Percentiles rank a stretch among this genome's conserved stretches.
Conservation (phyloP, 2,329 filamentous ascomycete species). For the Ceratocystis papillata region DNA sequence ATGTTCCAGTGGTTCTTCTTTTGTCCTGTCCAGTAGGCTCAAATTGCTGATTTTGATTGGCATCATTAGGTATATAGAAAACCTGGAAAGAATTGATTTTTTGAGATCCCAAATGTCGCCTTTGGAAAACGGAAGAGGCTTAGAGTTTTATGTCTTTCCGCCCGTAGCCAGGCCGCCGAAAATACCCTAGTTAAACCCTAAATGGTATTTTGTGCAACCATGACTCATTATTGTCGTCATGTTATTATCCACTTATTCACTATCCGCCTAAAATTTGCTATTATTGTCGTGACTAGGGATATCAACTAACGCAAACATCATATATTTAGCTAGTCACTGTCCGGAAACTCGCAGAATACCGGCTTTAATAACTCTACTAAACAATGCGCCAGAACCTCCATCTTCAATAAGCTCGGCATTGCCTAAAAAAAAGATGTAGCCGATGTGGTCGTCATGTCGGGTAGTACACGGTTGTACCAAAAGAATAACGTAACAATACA, state of each 20-base stretch:
- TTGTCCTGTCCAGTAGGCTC: slow-evolving; percentile 11
- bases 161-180: background rate
- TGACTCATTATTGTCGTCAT: background rate
- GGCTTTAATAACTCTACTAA: slow-evolving; percentile 14
- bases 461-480: slow-evolving; percentile 7
- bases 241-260: no score
- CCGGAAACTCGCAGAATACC: background rate
- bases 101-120: background rate
- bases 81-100: background rate
- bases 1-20: background rate
- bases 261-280: no score
- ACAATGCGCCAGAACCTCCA: background rate
- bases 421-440: background rate
- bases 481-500: slow-evolving; percentile 13
- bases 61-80: slow-evolving; percentile 6
- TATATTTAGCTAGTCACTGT: background rate
- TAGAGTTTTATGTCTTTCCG: slow-evolving; percentile 4
- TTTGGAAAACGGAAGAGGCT: no score
- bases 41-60: background rate
- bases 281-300: background rate
- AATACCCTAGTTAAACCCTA: background rate
- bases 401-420: background rate
- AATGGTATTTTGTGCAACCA: background rate
- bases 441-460: background rate
- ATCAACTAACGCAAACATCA: background rate